Base-by-base conservation (phyloP, 2,329 filamentous ascomycete genomes). In the Fusarium tricinctum region DNA sequence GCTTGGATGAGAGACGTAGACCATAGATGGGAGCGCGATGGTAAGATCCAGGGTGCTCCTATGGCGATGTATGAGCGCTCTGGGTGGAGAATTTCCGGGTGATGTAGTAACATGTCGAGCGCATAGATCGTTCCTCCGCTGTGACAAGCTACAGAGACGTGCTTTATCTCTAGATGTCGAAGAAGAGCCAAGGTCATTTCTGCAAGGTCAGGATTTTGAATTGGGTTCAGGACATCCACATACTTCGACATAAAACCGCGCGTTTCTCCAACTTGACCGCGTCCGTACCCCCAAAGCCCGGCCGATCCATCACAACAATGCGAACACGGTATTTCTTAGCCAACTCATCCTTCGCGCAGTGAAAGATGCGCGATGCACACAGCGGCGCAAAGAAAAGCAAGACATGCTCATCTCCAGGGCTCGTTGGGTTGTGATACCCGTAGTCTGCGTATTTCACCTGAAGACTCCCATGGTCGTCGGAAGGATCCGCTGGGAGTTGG, bases 51-150 rank as follows among this genome's bases (percentile, higher is more conserved):
- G 0, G 64, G 64, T 3, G 48, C 58, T 1, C 51, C 64, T 0
- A 68, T 38, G 14, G 63, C 58, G 20, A 68, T 19, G 8, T 68
- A 68, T 17, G 63, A 40, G 1, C 52, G 22, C 2, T 63, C 58
- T 4, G 64, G 58, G 23, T 63, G 22, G 8, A 68, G 52, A 2
- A 68, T 68, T 9, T 68, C 63, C 1, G 63, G 64, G 2, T 68
- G 58, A 13, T 68, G 63, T 19, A 64, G 33, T 5, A 64, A 9
- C 63, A 64, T 68, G 10, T 68, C 58, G 4, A 68, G 17, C 2
- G 64, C 63, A 35, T 68, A 68, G 1, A 68, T 38, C 1, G 64
- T 68, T 49, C 63, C 64, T 39, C 63, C 63, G 1, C 64, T 68
- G 13, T 68, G 63, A 1, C 52, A 68, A 8, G 58, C 63, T 0